Percentiles rank a stretch among this genome's conserved stretches.
Conservation (phyloP, 768 basidiomycete genomes). For the Lactarius quietus region DNA sequence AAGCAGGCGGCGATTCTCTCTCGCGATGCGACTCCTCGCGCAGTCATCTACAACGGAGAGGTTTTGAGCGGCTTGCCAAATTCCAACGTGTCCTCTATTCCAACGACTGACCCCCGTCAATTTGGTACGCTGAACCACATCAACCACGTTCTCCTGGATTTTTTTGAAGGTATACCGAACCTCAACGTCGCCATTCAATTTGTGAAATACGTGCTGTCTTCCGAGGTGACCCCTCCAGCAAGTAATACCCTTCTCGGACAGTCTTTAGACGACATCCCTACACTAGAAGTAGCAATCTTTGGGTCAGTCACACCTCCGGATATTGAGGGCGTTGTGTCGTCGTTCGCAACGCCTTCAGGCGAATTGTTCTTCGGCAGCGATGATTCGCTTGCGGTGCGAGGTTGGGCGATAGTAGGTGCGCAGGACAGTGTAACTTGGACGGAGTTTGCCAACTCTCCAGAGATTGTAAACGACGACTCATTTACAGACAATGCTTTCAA, state of each 20-base stretch:
- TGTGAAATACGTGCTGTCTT: conserved; percentile 46
- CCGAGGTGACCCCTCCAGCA: conserved; percentile 40
- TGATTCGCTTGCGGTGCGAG: conserved; percentile 44
- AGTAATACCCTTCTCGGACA: conserved; percentile 39
- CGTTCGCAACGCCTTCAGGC: conserved; percentile 48
- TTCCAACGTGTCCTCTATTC: conserved; percentile 33
- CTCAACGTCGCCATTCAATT: conserved; percentile 45
- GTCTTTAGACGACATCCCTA: conserved; percentile 46
- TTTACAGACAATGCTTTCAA: conserved; percentile 45
- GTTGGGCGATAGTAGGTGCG: conserved; percentile 49
- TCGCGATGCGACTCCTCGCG: conserved; percentile 44
- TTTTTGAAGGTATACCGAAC: conserved; percentile 49
- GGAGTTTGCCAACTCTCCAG: conserved; percentile 46
- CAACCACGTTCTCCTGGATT: conserved; percentile 56
- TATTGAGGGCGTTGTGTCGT: conserved; percentile 44
- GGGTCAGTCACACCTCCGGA: conserved; percentile 51
- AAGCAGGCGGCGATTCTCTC: conserved; percentile 51
- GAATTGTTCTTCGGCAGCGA: conserved; percentile 59
- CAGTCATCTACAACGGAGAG: conserved; percentile 50
- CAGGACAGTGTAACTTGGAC: conserved; percentile 48
- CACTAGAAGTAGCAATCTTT: conserved; percentile 62
- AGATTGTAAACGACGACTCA: conserved; percentile 50
- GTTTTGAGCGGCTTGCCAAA: conserved; percentile 47
- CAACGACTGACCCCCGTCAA: conserved; percentile 44
- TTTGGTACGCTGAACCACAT: conserved; percentile 54